phyloP scores from a whole-genome alignment of 2,329 filamentous ascomycete genomes.

The Ceratocystis albifundus region DNA sequence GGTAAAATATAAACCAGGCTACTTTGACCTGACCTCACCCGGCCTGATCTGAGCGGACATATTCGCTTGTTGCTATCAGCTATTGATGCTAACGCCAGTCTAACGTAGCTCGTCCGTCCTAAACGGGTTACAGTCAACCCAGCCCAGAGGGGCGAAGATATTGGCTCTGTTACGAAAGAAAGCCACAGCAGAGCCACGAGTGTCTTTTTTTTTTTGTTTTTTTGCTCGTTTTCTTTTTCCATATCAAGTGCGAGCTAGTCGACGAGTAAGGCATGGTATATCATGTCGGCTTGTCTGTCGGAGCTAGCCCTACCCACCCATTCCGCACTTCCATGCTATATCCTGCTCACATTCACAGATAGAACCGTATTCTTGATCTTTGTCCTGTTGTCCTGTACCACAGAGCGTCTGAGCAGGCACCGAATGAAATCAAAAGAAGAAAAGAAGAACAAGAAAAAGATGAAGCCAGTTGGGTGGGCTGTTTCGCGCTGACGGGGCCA shows the following conservation, averaged over 20 bases:
- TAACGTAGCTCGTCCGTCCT: not conserved
- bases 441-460: not conserved
- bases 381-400: no score
- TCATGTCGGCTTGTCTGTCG: not conserved
- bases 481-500: not conserved
- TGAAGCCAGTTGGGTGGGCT: not conserved
- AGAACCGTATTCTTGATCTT: no score
- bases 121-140: not conserved
- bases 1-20: not conserved
- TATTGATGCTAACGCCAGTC: conserved; percentile 6
- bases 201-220: no score
- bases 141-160: not conserved
- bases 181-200: not conserved
- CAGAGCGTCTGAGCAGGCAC: not conserved
- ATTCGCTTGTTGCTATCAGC: conserved; percentile 2
- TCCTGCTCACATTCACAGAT: not conserved
- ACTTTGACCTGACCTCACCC: not conserved
- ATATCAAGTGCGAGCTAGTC: not conserved
- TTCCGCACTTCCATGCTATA: not conserved
- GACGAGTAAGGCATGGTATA: no score
- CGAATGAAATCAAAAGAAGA: not conserved
- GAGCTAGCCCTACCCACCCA: no score
- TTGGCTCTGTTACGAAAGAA: not conserved
- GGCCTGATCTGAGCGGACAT: not conserved
- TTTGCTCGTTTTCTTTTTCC: no score